Evolutionary conservation across 2,329 filamentous ascomycete species (phyloP).

Genomic region (Drechslerella coelobrocha): DNA sequence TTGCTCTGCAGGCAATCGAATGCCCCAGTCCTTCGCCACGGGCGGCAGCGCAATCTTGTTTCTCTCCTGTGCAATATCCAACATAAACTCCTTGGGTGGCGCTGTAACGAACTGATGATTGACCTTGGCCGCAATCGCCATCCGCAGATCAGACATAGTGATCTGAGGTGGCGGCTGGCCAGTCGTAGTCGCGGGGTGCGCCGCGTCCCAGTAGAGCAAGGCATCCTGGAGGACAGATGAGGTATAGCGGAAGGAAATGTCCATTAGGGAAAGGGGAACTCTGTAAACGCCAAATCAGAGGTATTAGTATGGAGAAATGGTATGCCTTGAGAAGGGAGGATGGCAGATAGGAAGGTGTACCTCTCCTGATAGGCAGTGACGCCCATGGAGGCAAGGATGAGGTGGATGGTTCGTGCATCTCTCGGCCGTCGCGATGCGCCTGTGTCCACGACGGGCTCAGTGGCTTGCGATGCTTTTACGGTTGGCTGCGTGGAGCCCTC

Average conservation of each 20-base stretch:
- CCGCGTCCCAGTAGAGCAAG: slow-evolving; percentile 62
- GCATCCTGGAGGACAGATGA: slow-evolving; percentile 64
- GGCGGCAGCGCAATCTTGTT: slow-evolving; percentile 72
- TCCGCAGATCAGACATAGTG: slow-evolving; percentile 66
- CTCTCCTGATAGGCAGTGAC: slow-evolving; percentile 81
- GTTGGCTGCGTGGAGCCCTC: slow-evolving; percentile 39
- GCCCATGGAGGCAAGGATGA: slow-evolving; percentile 78
- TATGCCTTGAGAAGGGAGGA: neutral
- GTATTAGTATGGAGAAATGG: neutral
- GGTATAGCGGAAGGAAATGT: slow-evolving; percentile 79
- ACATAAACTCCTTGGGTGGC: slow-evolving; percentile 75
- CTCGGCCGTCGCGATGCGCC: slow-evolving; percentile 67
- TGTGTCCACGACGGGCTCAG: slow-evolving; percentile 54
- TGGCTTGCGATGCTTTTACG: slow-evolving; percentile 37
- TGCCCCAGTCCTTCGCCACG: slow-evolving; percentile 72
- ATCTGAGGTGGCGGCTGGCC: slow-evolving; percentile 62
- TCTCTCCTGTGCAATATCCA: slow-evolving; percentile 74
- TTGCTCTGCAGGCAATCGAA: slow-evolving; percentile 70
- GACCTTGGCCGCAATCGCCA: slow-evolving; percentile 68
- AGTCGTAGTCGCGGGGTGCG: slow-evolving; percentile 57
- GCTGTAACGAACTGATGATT: slow-evolving; percentile 68
- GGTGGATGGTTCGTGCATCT: slow-evolving; percentile 79
- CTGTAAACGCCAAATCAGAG: slow-evolving; percentile 1
- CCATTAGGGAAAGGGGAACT: slow-evolving; percentile 80
- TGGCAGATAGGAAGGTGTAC: slow-evolving; percentile 11